phyloP scores from a whole-genome alignment of 2,329 filamentous ascomycete species.

The Cryphonectria nitschkei region DNA sequence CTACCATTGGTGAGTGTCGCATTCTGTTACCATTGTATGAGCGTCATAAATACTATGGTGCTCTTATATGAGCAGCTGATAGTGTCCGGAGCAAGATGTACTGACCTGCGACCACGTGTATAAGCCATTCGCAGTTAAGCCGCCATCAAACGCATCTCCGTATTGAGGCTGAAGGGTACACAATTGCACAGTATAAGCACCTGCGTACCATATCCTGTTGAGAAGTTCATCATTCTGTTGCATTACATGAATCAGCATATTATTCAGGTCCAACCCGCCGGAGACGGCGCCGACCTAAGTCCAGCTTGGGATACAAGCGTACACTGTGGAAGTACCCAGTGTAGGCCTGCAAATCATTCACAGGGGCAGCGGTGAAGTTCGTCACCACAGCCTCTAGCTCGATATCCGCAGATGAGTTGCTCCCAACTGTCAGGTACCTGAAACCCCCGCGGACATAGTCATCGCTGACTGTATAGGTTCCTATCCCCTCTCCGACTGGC shows the following conservation, averaged over 20 bases:
- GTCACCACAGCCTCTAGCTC: slow-evolving; percentile 42
- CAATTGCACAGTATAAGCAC: slow-evolving; percentile 37
- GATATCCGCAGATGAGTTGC: slow-evolving; percentile 46
- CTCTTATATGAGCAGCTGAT: not conserved
- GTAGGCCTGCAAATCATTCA: slow-evolving; percentile 39
- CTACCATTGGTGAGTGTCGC: slow-evolving; percentile 36
- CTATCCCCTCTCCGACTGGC: slow-evolving; percentile 4
- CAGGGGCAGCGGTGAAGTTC: slow-evolving; percentile 45
- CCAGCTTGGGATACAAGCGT: slow-evolving; percentile 33
- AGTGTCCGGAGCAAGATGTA: not conserved
- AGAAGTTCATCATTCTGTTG: not conserved
- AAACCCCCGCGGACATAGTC: slow-evolving; percentile 48
- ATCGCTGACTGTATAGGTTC: slow-evolving; percentile 8
- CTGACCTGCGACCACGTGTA: slow-evolving; percentile 10
- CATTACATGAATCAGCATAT: not conserved
- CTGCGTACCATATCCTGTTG: slow-evolving; percentile 2
- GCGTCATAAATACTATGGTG: not conserved
- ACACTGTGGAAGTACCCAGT: slow-evolving; percentile 38
- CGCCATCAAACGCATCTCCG: slow-evolving; percentile 13
- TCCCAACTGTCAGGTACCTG: slow-evolving; percentile 44
- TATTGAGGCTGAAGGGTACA: slow-evolving; percentile 32
- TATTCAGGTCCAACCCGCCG: not conserved
- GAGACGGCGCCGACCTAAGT: not conserved
- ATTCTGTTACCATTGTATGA: slow-evolving; percentile 29
- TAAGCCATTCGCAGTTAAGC: not conserved